Percentiles rank a stretch among this genome's conserved stretches.
These are phyloP conservation scores for Colletotrichum falcatum DNA, from an alignment of 2,329 filamentous ascomycete species.

Conservation along the genomic window DNA sequence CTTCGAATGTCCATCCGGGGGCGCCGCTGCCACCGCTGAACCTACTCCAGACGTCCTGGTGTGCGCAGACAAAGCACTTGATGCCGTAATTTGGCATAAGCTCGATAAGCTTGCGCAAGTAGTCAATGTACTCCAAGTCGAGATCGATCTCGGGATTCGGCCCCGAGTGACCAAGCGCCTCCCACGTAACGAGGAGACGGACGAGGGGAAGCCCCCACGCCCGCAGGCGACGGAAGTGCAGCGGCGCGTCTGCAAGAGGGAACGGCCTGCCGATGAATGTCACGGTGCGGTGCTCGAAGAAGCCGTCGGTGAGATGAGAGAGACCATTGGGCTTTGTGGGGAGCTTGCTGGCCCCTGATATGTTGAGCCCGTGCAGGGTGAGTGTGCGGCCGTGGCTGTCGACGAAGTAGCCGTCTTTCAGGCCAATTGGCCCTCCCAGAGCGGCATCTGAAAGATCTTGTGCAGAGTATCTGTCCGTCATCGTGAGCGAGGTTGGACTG, in stretches of 20 bases:
- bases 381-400: slow-evolving; percentile 54
- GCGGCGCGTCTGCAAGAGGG: slow-evolving; percentile 51
- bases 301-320: slow-evolving; percentile 54
- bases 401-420: slow-evolving; percentile 49
- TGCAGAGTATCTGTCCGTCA: slow-evolving; percentile 42
- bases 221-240: slow-evolving; percentile 53
- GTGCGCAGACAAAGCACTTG: slow-evolving; percentile 57
- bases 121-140: slow-evolving; percentile 55
- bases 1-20: slow-evolving; percentile 56
- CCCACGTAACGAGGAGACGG: slow-evolving; percentile 57
- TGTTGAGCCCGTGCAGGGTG: slow-evolving; percentile 55
- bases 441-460: slow-evolving; percentile 52
- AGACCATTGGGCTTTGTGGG: slow-evolving; percentile 53
- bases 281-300: slow-evolving; percentile 55
- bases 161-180: slow-evolving; percentile 52
- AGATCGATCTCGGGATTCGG: slow-evolving; percentile 49
- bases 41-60: slow-evolving; percentile 58
- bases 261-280: slow-evolving; percentile 56
- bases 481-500: slow-evolving; percentile 19
- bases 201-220: slow-evolving; percentile 55
- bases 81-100: slow-evolving; percentile 54
- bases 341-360: slow-evolving; percentile 56
- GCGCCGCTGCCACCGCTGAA: slow-evolving; percentile 57
- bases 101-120: slow-evolving; percentile 51
- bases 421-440: slow-evolving; percentile 48